phyloP scores from a whole-genome alignment of 176 grass and related monocot species.

The Oryza officinalis region DNA sequence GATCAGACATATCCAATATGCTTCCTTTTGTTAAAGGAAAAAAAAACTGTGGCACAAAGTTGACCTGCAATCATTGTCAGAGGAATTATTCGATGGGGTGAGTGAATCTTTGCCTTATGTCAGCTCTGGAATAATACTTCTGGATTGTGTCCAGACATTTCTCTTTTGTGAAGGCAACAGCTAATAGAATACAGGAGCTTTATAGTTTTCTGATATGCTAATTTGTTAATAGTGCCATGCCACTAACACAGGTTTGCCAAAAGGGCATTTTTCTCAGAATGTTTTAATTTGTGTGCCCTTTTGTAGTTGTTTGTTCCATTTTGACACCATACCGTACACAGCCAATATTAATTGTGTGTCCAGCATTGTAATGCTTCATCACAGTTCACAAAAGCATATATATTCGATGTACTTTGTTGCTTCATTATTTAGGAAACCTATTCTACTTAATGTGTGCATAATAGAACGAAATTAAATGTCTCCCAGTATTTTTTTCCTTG shows the following conservation, averaged over 20 bases:
- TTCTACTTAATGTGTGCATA: background rate
- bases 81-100: slow-evolving; percentile 12
- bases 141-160: slow-evolving; percentile 21
- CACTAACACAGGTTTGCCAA: slow-evolving; percentile 8
- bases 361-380: background rate
- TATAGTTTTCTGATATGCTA: slow-evolving; percentile 16
- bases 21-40: background rate
- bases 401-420: background rate
- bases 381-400: background rate
- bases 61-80: slow-evolving; percentile 6
- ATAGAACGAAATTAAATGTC: background rate
- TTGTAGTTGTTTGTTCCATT: background rate
- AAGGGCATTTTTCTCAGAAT: background rate
- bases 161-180: slow-evolving; percentile 21
- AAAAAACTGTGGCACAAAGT: background rate
- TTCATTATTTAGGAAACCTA: background rate
- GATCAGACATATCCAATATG: background rate
- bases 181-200: background rate
- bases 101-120: slow-evolving; percentile 21
- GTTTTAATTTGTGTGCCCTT: background rate
- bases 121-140: slow-evolving; percentile 29
- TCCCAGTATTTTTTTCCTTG: background rate
- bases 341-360: background rate
- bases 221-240: slow-evolving; percentile 18
- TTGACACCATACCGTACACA: background rate